Evolutionary conservation across 306 rosid genomes (phyloP).

Genomic region (Dalbergia cultrata): DNA sequence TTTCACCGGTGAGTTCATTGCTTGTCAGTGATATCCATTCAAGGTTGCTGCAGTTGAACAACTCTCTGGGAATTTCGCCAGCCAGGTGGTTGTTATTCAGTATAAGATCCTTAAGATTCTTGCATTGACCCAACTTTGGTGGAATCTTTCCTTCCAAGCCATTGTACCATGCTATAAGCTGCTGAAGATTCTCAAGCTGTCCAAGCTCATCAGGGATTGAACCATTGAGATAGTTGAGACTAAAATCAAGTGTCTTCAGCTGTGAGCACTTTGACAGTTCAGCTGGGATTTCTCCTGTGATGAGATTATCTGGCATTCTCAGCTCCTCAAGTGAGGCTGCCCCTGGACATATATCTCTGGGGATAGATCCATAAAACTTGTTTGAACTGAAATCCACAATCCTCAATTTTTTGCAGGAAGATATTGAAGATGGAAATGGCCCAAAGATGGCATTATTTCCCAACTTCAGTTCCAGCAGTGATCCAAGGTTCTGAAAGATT

Average conservation of each 20-base stretch:
- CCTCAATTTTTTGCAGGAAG: conserved; percentile 77
- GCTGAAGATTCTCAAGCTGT: conserved; percentile 77
- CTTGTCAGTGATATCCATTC: conserved; percentile 97
- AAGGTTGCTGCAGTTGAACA: conserved; percentile 86
- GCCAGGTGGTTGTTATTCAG: conserved; percentile 76
- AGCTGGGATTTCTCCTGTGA: conserved; percentile 76
- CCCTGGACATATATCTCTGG: conserved; percentile 86
- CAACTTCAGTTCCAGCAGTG: conserved; percentile 74
- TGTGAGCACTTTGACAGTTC: conserved; percentile 77
- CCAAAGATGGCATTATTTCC: conserved; percentile 84
- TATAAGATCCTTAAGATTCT: conserved; percentile 87
- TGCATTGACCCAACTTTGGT: conserved; percentile 85
- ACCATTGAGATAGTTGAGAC: conserved; percentile 85
- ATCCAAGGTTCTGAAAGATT: conserved; percentile 67
- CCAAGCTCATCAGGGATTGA: conserved; percentile 96
- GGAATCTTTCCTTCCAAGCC: conserved; percentile 88
- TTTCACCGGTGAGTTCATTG: conserved; percentile 76
- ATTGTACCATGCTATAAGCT: conserved; percentile 95
- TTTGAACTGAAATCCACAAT: conserved; percentile 90
- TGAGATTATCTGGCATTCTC: conserved; percentile 87
- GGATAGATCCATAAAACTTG: conserved; percentile 73
- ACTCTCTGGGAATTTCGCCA: conserved; percentile 79
- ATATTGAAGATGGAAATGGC: conserved; percentile 77
- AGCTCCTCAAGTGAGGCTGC: conserved; percentile 85
- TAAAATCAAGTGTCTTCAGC: conserved; percentile 87